These are phyloP conservation scores for Kingdonia uniflora DNA, from an alignment of 164 flowering plant genomes.

Conservation along the genomic window DNA sequence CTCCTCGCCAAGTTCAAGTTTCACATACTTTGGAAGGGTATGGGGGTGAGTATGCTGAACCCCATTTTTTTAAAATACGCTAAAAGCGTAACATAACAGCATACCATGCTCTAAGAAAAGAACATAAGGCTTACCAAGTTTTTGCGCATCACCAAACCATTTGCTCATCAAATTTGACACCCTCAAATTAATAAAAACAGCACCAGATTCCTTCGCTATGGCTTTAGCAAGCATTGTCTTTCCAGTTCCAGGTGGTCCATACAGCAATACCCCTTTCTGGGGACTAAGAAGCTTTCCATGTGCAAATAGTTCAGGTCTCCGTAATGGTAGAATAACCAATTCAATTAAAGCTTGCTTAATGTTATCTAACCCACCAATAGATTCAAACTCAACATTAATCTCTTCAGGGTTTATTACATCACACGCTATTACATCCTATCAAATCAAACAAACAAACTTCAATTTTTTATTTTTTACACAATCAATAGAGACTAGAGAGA, in stretches of 20 bases:
- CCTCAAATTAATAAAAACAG: constrained; percentile 62
- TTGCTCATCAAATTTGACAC: constrained; percentile 71
- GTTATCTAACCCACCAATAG: constrained; percentile 62
- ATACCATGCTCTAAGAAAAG: no score
- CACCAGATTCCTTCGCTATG: constrained; percentile 71
- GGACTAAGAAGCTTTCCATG: constrained; percentile 63
- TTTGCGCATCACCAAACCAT: constrained; percentile 81
- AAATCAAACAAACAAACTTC: not conserved
- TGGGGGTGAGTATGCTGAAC: no score
- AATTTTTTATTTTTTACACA: no score
- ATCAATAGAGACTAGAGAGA: not conserved
- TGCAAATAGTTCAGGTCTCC: constrained; percentile 55
- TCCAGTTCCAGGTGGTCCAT: constrained; percentile 81
- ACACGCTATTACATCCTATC: constrained; percentile 65
- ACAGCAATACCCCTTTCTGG: constrained; percentile 56
- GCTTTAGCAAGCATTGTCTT: constrained; percentile 83
- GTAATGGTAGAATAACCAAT: constrained; percentile 60
- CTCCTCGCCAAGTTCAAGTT: no score
- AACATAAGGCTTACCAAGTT: constrained; percentile 50
- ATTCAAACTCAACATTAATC: constrained; percentile 53
- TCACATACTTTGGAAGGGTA: no score
- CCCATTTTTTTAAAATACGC: no score
- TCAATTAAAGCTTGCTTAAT: constrained; percentile 48
- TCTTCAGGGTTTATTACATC: constrained; percentile 60
- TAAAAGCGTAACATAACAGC: no score